Conservation (phyloP, 306 rosid species). For the Canavalia ensiformis region DNA sequence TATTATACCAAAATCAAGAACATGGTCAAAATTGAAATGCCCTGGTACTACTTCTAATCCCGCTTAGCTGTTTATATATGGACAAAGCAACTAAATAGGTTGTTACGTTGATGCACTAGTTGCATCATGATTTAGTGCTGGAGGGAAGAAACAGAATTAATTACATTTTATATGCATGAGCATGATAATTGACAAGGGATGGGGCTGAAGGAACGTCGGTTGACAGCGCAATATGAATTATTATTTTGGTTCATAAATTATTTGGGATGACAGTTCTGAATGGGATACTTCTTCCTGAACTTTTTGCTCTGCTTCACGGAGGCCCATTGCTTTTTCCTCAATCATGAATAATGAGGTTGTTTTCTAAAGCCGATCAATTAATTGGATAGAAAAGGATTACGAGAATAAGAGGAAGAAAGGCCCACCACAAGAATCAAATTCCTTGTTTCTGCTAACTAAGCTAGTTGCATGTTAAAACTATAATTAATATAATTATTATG, state of each 20-base stretch:
- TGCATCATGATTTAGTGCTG: slow-evolving; percentile 38
- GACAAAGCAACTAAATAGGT: slow-evolving; percentile 4
- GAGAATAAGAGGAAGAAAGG: slow-evolving; percentile 13
- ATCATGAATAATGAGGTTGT: slow-evolving; percentile 49
- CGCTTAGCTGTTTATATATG: neutral
- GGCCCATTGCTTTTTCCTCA: slow-evolving; percentile 37
- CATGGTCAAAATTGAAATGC: slow-evolving; percentile 35
- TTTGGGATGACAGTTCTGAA: slow-evolving; percentile 47
- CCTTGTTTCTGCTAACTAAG: slow-evolving; percentile 14
- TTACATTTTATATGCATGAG: slow-evolving; percentile 34
- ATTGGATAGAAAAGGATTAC: slow-evolving; percentile 9
- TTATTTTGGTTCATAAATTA: slow-evolving; percentile 21
- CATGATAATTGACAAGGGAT: slow-evolving; percentile 25
- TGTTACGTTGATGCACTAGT: neutral
- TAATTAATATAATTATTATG: neutral
- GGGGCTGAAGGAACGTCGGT: slow-evolving; percentile 40
- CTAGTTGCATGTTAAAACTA: neutral
- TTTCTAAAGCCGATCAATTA: slow-evolving; percentile 42
- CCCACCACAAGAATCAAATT: slow-evolving; percentile 47
- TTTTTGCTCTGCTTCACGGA: neutral
- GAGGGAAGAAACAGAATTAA: neutral
- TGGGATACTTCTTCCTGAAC: slow-evolving; percentile 30
- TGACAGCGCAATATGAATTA: slow-evolving; percentile 21
- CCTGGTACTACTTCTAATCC: neutral
- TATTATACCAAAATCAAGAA: slow-evolving; percentile 15